These are phyloP conservation scores for Paratinospora sagittata DNA, from an alignment of 164 flowering plant species.

Conservation along the genomic window DNA sequence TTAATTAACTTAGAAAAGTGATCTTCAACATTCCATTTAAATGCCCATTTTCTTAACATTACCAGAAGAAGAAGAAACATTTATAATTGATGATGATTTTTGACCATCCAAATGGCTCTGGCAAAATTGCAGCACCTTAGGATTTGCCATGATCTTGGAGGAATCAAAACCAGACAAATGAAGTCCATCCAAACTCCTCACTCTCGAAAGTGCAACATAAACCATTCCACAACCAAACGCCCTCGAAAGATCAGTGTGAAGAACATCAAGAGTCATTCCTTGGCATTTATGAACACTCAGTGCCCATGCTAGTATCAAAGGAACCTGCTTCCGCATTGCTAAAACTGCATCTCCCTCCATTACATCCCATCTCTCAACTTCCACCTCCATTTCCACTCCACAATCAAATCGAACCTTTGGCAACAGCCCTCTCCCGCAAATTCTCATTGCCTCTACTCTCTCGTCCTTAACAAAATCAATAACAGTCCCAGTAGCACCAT, in stretches of 20 bases:
- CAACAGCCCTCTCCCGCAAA: constrained; percentile 19
- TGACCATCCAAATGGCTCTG: constrained; percentile 1
- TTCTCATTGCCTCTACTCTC: no score
- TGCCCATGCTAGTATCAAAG: constrained; percentile 62
- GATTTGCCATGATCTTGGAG: constrained; percentile 47
- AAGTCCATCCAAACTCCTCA: constrained; percentile 49
- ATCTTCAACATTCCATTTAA: no score
- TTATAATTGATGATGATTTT: not conserved
- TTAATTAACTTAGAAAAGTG: no score
- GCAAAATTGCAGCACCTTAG: constrained; percentile 52
- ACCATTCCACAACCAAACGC: constrained; percentile 73
- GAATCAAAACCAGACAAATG: constrained; percentile 46
- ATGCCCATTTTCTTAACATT: no score
- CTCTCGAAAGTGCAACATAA: constrained; percentile 66
- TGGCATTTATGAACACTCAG: constrained; percentile 71
- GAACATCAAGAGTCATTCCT: constrained; percentile 53
- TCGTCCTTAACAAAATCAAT: no score
- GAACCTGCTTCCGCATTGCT: constrained; percentile 50
- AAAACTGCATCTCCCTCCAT: constrained; percentile 33
- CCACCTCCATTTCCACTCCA: constrained; percentile 26
- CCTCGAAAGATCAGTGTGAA: constrained; percentile 48
- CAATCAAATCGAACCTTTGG: constrained; percentile 50
- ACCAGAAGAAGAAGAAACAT: not conserved
- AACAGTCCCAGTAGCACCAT: no score
- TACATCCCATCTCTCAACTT: constrained; percentile 38